Base-by-base conservation (phyloP, 179 eudicot species). In the Spinacia oleracea region DNA sequence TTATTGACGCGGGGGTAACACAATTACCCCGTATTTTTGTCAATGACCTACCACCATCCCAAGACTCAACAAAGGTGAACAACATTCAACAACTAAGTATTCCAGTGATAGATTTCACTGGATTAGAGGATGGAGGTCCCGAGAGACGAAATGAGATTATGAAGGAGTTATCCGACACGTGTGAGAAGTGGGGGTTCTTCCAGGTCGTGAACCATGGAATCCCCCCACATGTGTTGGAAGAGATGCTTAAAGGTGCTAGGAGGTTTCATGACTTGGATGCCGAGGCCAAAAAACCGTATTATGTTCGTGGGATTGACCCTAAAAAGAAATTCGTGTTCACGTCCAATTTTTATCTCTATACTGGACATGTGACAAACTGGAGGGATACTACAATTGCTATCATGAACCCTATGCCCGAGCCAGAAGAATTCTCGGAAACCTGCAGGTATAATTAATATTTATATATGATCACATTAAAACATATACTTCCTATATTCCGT, bases 171-270 rank as follows among this genome's bases (percentile, higher is more conserved):
- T 31, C 62, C 0, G 56, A 68, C 0, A 72, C 80, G 9, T 56
- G 64, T 14, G 81, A 79, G 18, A 79, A 72, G 5, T 79, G 85
- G 83, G 85, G 85, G 29, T 82, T 85, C 45, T 85, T 85, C 43
- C 82, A 85, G 31, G 76, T 77, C 0, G 76, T 85, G 29, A 80
- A 80, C 74, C 88, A 85, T 71, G 88, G 88, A 34, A 42, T 85
- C 32, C 76, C 83, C 0, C 10, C 4, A 34, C 0, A 4, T 16
- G 70, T 79, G 42, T 27, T 84, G 32, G 82, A 79, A 0, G 82
- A 71, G 20, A 76, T 81, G 80, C 21, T 81, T 9, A 43, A 81
- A 38, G 86, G 82, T 3, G 79, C 74, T n/a, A 77, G 64, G 18
- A 34, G 73, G 46, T 84, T 84, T 21, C 35, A 77, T 55, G 84